Base-by-base conservation (phyloP, 768 basidiomycete species). In the Leccinum barrowsii region DNA sequence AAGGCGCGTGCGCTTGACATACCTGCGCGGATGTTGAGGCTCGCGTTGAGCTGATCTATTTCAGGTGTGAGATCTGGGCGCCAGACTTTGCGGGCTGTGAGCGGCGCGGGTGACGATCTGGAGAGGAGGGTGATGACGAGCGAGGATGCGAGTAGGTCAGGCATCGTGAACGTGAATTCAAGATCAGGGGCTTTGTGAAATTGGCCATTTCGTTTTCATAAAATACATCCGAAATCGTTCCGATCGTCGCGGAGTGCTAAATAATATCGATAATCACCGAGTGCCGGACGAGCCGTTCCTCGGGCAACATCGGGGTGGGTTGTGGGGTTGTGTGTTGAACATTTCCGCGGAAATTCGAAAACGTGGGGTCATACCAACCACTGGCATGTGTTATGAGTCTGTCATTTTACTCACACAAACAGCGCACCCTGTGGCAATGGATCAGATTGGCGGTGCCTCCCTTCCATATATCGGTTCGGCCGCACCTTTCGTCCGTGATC, bases 31-130 rank as follows among this genome's bases (percentile, higher is more conserved):
- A 67, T 32, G 32, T 61, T 65, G 52, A 57, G 50, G 19, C 50
- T 56, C 1, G 52, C 68, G 5, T 59, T 28, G 48, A 65, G 59
- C 17, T 59, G 48, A 47, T 70, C 63, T 11, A 70, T 67, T 3
- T 59, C 52, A 6, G 57, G 52, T 21, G 59, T 67, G 40, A 68
- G 55, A 32, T 60, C 30, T 5, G 34, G 10, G 17, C 58, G 60
- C 65, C 67, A 68, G 32, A 68, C 58, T 10, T 28, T 42, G 15
- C 56, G 26, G 11, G 60, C 50, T 5, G 58, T 52, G 34, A 70
- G 63, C 22, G 63, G 57, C 2, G 63, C 44, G 17, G 46, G 59
- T 4, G 60, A 59, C 4, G 63, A 54, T 48, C 63, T 58, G 2
- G 65, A 34, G 44, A 69, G 49, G 22, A 65, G 60, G 19, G 59